phyloP scores from a whole-genome alignment of 768 basidiomycete species.

The Leucogyrophana mollusca region DNA sequence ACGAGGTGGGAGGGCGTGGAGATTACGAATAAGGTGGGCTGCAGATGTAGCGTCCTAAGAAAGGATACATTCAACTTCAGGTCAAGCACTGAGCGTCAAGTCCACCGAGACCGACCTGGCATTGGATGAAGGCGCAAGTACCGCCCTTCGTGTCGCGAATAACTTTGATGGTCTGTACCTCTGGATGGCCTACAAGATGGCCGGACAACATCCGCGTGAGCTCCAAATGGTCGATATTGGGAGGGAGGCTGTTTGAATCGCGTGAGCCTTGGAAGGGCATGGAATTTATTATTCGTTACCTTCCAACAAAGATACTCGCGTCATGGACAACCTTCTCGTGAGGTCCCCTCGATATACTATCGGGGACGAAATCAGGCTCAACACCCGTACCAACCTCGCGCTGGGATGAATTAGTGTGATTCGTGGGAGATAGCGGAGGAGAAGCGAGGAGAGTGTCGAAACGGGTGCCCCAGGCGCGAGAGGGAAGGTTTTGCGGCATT shows the following conservation, averaged over 20 bases:
- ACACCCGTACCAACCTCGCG: constrained; percentile 11
- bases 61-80: neutral
- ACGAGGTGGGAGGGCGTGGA: constrained; percentile 54
- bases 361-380: constrained; percentile 10
- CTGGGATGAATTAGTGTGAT: constrained; percentile 13
- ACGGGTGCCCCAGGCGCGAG: constrained; percentile 69
- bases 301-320: constrained; percentile 83
- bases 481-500: constrained; percentile 46
- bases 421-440: constrained; percentile 41
- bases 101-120: constrained; percentile 53
- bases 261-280: constrained; percentile 13
- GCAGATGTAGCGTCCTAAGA: constrained; percentile 58
- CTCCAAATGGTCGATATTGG: constrained; percentile 63
- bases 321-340: constrained; percentile 61
- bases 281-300: constrained; percentile 37
- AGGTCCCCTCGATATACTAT: constrained; percentile 28
- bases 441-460: constrained; percentile 62
- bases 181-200: constrained; percentile 65
- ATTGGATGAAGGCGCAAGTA: constrained; percentile 84
- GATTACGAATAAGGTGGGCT: constrained; percentile 53
- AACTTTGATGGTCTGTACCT: constrained; percentile 67
- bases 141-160: constrained; percentile 76
- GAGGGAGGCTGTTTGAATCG: constrained; percentile 54
- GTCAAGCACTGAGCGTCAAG: no score
- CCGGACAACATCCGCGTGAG: constrained; percentile 58